Conservation (phyloP, 2,329 filamentous ascomycete genomes). For the Hypoxylon sp. region DNA sequence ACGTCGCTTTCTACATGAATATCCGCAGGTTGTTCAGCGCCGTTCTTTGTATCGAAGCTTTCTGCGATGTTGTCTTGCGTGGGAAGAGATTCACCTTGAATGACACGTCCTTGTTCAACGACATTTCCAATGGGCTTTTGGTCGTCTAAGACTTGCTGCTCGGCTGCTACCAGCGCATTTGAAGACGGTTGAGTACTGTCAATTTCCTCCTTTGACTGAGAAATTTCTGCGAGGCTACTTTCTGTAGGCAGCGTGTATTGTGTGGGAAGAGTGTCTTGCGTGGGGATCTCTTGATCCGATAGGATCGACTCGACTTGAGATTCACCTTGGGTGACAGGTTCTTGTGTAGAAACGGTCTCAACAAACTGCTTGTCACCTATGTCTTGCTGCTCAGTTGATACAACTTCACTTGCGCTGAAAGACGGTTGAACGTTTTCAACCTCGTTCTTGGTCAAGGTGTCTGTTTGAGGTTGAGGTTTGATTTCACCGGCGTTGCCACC, state of each 20-base stretch:
- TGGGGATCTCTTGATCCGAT: constrained; percentile 9
- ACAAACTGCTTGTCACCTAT: constrained; percentile 1
- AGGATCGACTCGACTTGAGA: constrained; percentile 7
- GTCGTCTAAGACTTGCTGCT: not conserved
- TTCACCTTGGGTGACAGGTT: constrained; percentile 8
- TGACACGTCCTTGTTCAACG: not conserved
- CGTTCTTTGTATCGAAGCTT: not conserved
- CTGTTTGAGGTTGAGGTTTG: constrained; percentile 1
- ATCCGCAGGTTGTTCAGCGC: constrained; percentile 3
- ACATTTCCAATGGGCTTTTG: not conserved
- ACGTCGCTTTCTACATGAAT: constrained; percentile 5
- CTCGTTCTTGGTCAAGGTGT: constrained; percentile 6
- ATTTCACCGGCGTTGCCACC: not conserved
- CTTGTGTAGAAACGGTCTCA: constrained; percentile 11
- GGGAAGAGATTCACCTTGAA: not conserved
- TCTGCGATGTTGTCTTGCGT: constrained; percentile 7
- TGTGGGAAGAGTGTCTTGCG: constrained; percentile 12
- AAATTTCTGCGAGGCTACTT: not conserved
- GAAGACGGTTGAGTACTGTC: not conserved
- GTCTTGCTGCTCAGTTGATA: constrained; percentile 15
- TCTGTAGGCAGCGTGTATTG: constrained; percentile 2
- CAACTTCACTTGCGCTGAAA: constrained; percentile 9
- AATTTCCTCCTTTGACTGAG: constrained; percentile 6
- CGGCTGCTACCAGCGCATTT: not conserved
- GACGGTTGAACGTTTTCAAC: not conserved